Evolutionary conservation across 805 yeast species (phyloP).

Genomic region (Kluyveromyces wickerhamii): DNA sequence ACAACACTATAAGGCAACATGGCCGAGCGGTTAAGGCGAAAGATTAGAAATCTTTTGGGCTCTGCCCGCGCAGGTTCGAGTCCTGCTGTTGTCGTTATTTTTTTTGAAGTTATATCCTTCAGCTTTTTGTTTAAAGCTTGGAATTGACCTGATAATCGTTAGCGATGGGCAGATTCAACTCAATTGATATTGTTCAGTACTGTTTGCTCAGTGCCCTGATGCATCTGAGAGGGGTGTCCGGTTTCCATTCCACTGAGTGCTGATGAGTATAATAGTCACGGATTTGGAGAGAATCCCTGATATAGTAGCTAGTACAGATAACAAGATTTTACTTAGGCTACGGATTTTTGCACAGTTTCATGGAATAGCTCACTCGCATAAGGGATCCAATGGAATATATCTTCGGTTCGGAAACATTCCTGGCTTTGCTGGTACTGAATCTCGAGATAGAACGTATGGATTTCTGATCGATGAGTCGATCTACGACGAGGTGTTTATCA

Average conservation of each 20-base stretch:
- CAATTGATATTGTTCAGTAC: too few relatives aligned
- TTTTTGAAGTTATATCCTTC: too few relatives aligned
- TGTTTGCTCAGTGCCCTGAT: too few relatives aligned
- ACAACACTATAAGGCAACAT: too few relatives aligned
- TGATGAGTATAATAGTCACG: constrained; percentile 2
- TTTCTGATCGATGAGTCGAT: constrained; percentile 2
- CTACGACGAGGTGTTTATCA: constrained; percentile 3
- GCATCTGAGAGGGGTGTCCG: too few relatives aligned
- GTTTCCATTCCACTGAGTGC: too few relatives aligned
- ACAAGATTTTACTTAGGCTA: neutral
- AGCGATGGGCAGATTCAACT: too few relatives aligned
- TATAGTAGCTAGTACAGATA: neutral
- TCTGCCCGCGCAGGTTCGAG: constrained; percentile 40
- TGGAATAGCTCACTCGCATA: neutral
- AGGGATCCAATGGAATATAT: neutral
- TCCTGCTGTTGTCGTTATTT: constrained; percentile 36
- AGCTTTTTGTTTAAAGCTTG: too few relatives aligned
- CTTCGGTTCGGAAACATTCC: constrained; percentile 1
- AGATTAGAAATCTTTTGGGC: constrained; percentile 39
- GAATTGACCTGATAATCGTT: too few relatives aligned
- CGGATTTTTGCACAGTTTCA: constrained; percentile 5
- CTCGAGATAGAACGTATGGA: neutral
- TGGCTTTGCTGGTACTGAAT: neutral
- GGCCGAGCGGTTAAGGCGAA: constrained; percentile 41
- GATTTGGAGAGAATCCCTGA: neutral